A percentile compares a stretch with the other conserved stretches of the same genome.
These are phyloP conservation scores for Pisolithus sp. DNA, from an alignment of 768 basidiomycete genomes.

Conservation along the genomic window DNA sequence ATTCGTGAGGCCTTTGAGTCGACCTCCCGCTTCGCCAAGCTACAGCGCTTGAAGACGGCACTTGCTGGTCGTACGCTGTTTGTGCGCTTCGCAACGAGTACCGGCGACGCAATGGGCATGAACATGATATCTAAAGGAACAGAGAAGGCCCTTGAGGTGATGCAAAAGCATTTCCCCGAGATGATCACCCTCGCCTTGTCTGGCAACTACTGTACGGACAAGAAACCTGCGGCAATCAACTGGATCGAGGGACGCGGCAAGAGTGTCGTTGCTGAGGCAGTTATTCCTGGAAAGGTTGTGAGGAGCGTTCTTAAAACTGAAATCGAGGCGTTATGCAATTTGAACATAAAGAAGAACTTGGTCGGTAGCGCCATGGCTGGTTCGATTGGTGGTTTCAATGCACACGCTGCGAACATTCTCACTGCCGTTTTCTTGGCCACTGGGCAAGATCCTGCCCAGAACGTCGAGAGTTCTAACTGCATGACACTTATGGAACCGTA, in stretches of 20 bases:
- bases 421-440: constrained; percentile 95
- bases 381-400: constrained; percentile 96
- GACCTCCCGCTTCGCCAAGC: constrained; percentile 86
- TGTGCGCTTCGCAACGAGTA: constrained; percentile 88
- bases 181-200: constrained; percentile 89
- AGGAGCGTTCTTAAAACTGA: constrained; percentile 93
- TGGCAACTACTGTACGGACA: constrained; percentile 99
- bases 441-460: constrained; percentile 98
- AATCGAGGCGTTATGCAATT: constrained; percentile 78
- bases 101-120: constrained; percentile 99
- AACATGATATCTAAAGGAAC: constrained; percentile 99
- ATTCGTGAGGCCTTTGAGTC: constrained; percentile 87
- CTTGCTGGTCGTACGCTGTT: constrained; percentile 92
- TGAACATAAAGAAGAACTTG: constrained; percentile 96
- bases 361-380: constrained; percentile 98
- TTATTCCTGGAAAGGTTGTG: constrained; percentile 84
- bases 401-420: constrained; percentile 95
- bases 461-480: constrained; percentile 97
- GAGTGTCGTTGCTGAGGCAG: constrained; percentile 93
- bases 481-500: constrained; percentile 99
- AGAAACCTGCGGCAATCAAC: constrained; percentile 99
- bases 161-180: constrained; percentile 76
- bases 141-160: constrained; percentile 83
- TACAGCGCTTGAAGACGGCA: constrained; percentile 80
- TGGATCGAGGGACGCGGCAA: constrained; percentile 99